A percentile compares a stretch with the other conserved stretches of the same genome.
Evolutionary conservation across 2,329 filamentous ascomycete species (phyloP).

Genomic region (Colletotrichum sp.): DNA sequence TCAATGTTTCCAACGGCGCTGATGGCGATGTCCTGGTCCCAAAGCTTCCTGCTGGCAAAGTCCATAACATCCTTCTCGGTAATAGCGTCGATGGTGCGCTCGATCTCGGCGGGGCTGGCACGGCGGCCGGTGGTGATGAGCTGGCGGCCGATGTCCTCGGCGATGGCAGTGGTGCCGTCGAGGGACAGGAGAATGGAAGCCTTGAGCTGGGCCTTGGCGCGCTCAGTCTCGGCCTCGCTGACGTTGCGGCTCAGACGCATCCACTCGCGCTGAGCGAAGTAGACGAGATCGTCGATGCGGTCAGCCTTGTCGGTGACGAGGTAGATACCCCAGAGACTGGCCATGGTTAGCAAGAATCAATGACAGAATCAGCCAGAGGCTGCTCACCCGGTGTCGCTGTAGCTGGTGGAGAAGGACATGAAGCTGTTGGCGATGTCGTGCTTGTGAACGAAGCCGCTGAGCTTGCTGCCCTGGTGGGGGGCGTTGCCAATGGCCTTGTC

Average conservation of each 20-base stretch:
- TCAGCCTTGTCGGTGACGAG: constrained; percentile 90
- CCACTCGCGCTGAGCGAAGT: constrained; percentile 99
- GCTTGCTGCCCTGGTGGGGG: constrained; percentile 96
- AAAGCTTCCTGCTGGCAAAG: constrained; percentile 93
- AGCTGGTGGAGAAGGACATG: constrained; percentile 99
- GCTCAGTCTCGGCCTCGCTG: constrained; percentile 89
- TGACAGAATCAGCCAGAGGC: constrained; percentile 24
- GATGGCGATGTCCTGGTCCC: constrained; percentile 96
- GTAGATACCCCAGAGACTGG: constrained; percentile 99
- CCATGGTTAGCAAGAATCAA: constrained; percentile 30
- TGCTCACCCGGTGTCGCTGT: constrained; percentile 95
- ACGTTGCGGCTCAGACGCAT: constrained; percentile 91
- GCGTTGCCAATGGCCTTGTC: constrained; percentile 99
- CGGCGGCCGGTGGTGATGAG: constrained; percentile 96
- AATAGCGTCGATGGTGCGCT: constrained; percentile 86
- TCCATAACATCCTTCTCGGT: constrained; percentile 97
- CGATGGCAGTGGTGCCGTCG: constrained; percentile 95
- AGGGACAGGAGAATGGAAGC: constrained; percentile 96
- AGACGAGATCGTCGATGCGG: constrained; percentile 90
- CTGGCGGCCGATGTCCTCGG: constrained; percentile 98
- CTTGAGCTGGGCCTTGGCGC: constrained; percentile 99
- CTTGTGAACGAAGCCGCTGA: constrained; percentile 92
- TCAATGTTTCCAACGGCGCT: constrained; percentile 93
- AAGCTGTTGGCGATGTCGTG: constrained; percentile 98
- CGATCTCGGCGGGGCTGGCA: constrained; percentile 90